Evolutionary conservation across 2,329 filamentous ascomycete species (phyloP).

Genomic region (Tolypocladium ovalisporum): DNA sequence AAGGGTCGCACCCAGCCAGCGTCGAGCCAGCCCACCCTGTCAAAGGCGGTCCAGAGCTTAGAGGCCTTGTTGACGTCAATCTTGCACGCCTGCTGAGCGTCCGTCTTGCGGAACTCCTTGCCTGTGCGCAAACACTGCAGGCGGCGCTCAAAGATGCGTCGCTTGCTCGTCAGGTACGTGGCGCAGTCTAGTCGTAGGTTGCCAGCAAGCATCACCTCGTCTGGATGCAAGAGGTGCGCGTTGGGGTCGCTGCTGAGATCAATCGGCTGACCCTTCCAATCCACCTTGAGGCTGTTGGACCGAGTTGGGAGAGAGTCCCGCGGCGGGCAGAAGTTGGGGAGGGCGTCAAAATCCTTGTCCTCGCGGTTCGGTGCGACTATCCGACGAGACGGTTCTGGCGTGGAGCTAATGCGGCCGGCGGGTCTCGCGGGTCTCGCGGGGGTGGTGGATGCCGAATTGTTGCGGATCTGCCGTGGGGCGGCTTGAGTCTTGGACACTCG

Average conservation of each 20-base stretch:
- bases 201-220: conserved; percentile 67
- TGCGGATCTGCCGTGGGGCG: conserved; percentile 24
- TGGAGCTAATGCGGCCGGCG: conserved; percentile 28
- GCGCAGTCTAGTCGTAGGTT: conserved; percentile 75
- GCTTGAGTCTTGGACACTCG: conserved; percentile 22
- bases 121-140: conserved; percentile 54
- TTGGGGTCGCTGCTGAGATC: conserved; percentile 66
- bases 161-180: conserved; percentile 86
- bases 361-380: conserved; percentile 58
- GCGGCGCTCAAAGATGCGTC: conserved; percentile 74
- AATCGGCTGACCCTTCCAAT: conserved; percentile 75
- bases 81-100: conserved; percentile 93
- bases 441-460: conserved; percentile 7
- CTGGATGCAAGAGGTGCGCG: conserved; percentile 59
- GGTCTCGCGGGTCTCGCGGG: conserved; percentile 11
- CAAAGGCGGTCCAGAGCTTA: conserved; percentile 82
- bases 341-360: conserved; percentile 66
- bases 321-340: conserved; percentile 65
- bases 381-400: conserved; percentile 39
- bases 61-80: conserved; percentile 98
- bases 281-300: conserved; percentile 65
- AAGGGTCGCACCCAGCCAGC: conserved; percentile 29
- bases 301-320: conserved; percentile 53
- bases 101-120: conserved; percentile 90
- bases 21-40: conserved; percentile 76